Conservation (phyloP, 75 land plant genomes). For the Picea glauca region DNA sequence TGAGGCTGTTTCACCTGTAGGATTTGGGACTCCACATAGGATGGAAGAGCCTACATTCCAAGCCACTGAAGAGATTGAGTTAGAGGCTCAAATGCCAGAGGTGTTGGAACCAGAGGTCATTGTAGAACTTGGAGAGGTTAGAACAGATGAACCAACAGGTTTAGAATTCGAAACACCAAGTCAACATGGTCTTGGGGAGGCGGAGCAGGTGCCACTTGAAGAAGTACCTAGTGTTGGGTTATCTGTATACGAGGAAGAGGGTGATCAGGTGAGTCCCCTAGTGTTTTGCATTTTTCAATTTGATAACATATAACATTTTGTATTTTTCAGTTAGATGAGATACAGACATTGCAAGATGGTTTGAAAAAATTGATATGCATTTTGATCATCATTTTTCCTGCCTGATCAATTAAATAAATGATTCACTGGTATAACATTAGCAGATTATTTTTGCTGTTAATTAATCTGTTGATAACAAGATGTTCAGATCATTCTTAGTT, state of each 20-base stretch:
- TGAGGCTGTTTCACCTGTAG: not conserved
- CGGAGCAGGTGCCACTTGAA: not conserved
- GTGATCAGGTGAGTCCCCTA: not conserved
- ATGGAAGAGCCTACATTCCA: slow-evolving; percentile 6
- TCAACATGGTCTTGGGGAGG: not conserved
- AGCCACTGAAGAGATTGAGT: not conserved
- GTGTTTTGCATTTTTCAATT: no score
- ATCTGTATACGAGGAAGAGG: not conserved
- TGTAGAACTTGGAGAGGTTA: not conserved
- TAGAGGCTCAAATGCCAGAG: slow-evolving; percentile 1
- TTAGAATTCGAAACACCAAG: slow-evolving; percentile 4
- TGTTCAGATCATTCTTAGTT: not conserved
- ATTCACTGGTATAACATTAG: not conserved
- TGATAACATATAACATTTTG: not conserved
- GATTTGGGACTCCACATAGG: not conserved
- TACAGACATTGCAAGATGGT: not conserved
- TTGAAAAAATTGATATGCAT: not conserved
- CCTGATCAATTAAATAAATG: no score
- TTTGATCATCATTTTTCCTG: not conserved
- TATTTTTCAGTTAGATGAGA: no score
- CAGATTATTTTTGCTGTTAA: not conserved
- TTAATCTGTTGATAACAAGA: not conserved
- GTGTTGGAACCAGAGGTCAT: not conserved
- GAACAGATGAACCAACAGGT: not conserved
- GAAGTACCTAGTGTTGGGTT: not conserved